phyloP scores from a whole-genome alignment of 176 grass and related monocot species.

The Secale cereale region DNA sequence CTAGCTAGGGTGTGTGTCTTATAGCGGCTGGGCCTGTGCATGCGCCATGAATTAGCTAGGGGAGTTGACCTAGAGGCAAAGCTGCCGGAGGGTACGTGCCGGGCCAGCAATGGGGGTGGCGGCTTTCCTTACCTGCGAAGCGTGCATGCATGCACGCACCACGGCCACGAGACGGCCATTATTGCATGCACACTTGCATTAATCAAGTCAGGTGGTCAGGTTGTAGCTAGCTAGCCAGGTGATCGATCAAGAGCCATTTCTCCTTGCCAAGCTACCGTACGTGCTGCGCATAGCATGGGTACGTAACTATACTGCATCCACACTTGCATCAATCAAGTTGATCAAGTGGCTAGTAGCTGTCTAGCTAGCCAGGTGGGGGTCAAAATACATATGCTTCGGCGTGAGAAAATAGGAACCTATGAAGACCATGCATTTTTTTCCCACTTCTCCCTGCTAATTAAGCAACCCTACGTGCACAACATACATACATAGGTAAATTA shows the following conservation, averaged over 20 bases:
- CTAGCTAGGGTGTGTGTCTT: neutral
- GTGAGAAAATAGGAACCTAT: too few relatives aligned
- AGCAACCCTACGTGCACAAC: neutral
- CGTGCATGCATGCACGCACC: neutral
- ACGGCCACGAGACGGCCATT: neutral
- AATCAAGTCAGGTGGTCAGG: neutral
- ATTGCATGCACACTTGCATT: neutral
- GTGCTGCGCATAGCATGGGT: too few relatives aligned
- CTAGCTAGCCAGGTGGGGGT: too few relatives aligned
- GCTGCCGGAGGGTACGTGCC: neutral
- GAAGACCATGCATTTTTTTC: too few relatives aligned
- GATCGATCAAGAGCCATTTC: too few relatives aligned
- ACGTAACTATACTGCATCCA: too few relatives aligned
- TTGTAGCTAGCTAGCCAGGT: neutral
- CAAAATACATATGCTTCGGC: too few relatives aligned
- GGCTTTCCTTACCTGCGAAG: neutral
- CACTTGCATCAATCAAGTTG: too few relatives aligned
- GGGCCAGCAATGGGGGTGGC: neutral
- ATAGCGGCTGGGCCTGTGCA: neutral
- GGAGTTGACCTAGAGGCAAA: slow-evolving; percentile 1
- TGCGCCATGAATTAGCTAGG: too few relatives aligned
- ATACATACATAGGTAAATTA: too few relatives aligned
- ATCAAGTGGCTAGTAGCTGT: too few relatives aligned
- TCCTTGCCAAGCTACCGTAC: too few relatives aligned
- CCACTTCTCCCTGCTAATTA: neutral